Conservation (phyloP, 164 flowering plant species). For the Aristolochia fimbriata region DNA sequence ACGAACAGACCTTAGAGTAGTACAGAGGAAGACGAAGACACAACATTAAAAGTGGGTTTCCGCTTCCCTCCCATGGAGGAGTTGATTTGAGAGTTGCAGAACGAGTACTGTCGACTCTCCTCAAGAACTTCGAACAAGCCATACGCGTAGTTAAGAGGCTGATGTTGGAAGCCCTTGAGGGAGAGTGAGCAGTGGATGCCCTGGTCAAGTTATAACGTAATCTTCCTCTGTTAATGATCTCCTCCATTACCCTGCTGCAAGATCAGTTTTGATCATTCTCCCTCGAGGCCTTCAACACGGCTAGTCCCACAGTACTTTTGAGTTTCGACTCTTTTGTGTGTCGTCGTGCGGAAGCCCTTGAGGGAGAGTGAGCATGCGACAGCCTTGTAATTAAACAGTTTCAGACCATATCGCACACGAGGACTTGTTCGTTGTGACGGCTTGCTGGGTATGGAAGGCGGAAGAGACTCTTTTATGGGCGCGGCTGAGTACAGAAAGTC, state of each 20-base stretch:
- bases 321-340: too few species aligned
- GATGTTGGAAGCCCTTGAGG: not conserved
- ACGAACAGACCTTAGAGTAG: too few species aligned
- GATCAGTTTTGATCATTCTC: constrained; percentile 2
- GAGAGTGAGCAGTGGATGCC: not conserved
- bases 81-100: not conserved
- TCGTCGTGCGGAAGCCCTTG: constrained; percentile 5
- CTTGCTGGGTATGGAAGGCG: too few species aligned
- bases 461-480: too few species aligned
- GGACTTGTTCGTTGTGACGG: too few species aligned
- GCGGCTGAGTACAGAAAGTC: too few species aligned
- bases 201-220: not conserved
- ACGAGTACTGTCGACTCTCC: not conserved
- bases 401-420: too few species aligned
- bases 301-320: too few species aligned
- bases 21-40: too few species aligned
- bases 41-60: too few species aligned
- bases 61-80: too few species aligned
- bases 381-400: not conserved
- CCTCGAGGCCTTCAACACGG: not conserved
- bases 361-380: constrained; percentile 8
- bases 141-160: too few species aligned
- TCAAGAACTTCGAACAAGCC: not conserved
- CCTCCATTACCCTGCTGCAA: not conserved
- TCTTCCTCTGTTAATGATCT: not conserved